These are phyloP conservation scores for Tylopilus felleus DNA, from an alignment of 768 basidiomycete species.

Conservation along the genomic window DNA sequence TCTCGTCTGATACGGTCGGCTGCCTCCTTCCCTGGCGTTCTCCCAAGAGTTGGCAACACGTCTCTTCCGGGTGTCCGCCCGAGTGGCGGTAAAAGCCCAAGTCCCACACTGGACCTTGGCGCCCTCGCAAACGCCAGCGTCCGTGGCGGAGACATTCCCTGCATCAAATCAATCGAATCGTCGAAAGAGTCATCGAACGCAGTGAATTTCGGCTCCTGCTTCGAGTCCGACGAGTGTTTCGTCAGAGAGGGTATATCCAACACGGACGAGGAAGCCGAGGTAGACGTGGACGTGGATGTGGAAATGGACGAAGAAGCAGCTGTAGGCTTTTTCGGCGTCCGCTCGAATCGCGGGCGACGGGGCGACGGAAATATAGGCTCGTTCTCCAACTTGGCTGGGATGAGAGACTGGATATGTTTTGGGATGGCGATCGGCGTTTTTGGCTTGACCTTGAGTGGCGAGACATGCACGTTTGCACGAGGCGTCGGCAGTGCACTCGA, in stretches of 20 bases:
- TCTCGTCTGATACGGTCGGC: slow-evolving; percentile 65
- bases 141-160: slow-evolving; percentile 52
- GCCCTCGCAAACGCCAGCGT: slow-evolving; percentile 50
- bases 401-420: slow-evolving; percentile 57
- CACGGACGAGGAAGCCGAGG: slow-evolving; percentile 25
- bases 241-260: slow-evolving; percentile 55
- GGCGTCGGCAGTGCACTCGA: slow-evolving; percentile 31
- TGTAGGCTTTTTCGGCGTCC: slow-evolving; percentile 29
- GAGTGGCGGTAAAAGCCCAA: slow-evolving; percentile 35
- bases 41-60: slow-evolving; percentile 39
- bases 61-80: slow-evolving; percentile 70
- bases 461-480: slow-evolving; percentile 37
- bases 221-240: slow-evolving; percentile 32
- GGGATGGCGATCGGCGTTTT: slow-evolving; percentile 54
- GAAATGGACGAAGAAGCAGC: slow-evolving; percentile 17
- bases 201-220: slow-evolving; percentile 40
- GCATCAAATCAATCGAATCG: slow-evolving; percentile 38
- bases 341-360: slow-evolving; percentile 28
- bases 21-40: slow-evolving; percentile 72
- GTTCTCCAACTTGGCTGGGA: slow-evolving; percentile 64
- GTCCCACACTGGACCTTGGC: slow-evolving; percentile 31
- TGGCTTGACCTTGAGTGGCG: slow-evolving; percentile 53
- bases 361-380: slow-evolving; percentile 49
- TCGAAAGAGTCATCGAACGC: slow-evolving; percentile 34
- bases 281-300: slow-evolving; percentile 33